Base-by-base conservation (phyloP, 768 basidiomycete genomes). In the Suillus subalutaceus region DNA sequence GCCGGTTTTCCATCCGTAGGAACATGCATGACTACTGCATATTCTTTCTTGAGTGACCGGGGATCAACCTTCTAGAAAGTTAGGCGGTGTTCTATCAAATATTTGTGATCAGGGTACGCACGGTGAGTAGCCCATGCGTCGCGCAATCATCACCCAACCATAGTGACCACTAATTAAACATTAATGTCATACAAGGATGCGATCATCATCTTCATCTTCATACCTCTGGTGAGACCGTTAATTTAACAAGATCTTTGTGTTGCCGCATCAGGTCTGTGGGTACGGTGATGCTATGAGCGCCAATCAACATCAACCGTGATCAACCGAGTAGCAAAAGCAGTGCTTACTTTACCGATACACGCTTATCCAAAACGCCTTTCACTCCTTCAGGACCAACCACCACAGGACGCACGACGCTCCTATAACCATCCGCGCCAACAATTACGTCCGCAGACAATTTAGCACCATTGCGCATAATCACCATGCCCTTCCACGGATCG, bases 351-450 rank as follows among this genome's bases (percentile, higher is more conserved):
- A 74, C 58, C 6, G 65, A 68, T 35, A 66, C 61, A 1, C 69
- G 59, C 35, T 66, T 66, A 10, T 74, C 73, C 43, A 18, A 26
- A 18, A 50, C 46, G 4, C 66, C 66, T 16, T 30, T 37, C 40
- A 67, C 15, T 30, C 40, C 65, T 38, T 66, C 65, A 10, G 67
- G 13, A 1, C 74, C 74, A 2, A 75, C 74, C 26, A 81, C 70
- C 6, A 85, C 71, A 7, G 77, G 68, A 10, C 74, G 73, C 10
- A 82, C 77, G 41, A 82, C 48, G 26, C 86, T 88, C 40, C 77
- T 71, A n/a, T 79, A 79, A 10, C 89, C 88, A 72, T 90, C 89
- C 4, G 89, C 89, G 13, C 85, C 88, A 6, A 90, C 79, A 48
- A 90, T 74, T 32, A 89, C 72, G 69, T 90, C 88, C 0, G 83